Evolutionary conservation across 495 filamentous ascomycete genomes (phyloP).

Genomic region (Bombardia bombarda): DNA sequence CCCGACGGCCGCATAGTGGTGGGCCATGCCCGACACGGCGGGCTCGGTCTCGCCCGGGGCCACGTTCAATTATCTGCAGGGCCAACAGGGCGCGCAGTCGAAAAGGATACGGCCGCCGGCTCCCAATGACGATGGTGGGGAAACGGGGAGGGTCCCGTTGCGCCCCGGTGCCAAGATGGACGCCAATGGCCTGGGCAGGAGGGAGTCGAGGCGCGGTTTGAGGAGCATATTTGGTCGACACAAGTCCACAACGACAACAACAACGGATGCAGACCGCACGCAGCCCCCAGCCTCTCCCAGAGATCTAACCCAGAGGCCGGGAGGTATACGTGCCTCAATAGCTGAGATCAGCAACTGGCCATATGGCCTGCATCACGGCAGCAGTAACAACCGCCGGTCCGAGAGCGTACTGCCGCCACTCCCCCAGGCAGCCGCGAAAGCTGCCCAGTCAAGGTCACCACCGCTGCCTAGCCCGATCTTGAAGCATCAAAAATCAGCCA

Average conservation of each 20-base stretch:
- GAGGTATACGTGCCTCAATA: constrained; percentile 35
- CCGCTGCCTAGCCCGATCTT: constrained; percentile 10
- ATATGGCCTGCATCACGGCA: constrained; percentile 21
- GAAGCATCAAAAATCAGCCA: constrained; percentile 31
- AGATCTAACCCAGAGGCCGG: constrained; percentile 16
- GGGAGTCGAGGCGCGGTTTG: constrained; percentile 44
- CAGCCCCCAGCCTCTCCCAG: constrained; percentile 7
- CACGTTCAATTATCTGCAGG: no score
- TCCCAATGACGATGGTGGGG: constrained; percentile 6
- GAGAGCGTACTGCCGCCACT: constrained; percentile 26
- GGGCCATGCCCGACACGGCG: constrained; percentile 13
- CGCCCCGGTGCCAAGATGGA: constrained; percentile 7
- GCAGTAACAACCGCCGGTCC: constrained; percentile 24
- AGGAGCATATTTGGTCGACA: constrained; percentile 38
- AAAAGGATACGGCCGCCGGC: constrained; percentile 18
- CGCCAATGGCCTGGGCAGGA: constrained; percentile 21
- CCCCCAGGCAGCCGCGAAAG: constrained; percentile 1
- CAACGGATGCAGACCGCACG: constrained; percentile 14
- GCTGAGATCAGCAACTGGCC: constrained; percentile 36
- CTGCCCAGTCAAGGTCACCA: constrained; percentile 1
- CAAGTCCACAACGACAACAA: constrained; percentile 19
- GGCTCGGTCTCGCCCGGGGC: constrained; percentile 14
- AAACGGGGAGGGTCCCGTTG: constrained; percentile 16
- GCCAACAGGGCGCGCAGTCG: constrained; percentile 8
- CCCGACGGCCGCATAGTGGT: constrained; percentile 1